Evolutionary conservation across 768 basidiomycete species (phyloP), one percentile per base, ranked within the genome.

Genomic region (Tylopilus felleus): DNA sequence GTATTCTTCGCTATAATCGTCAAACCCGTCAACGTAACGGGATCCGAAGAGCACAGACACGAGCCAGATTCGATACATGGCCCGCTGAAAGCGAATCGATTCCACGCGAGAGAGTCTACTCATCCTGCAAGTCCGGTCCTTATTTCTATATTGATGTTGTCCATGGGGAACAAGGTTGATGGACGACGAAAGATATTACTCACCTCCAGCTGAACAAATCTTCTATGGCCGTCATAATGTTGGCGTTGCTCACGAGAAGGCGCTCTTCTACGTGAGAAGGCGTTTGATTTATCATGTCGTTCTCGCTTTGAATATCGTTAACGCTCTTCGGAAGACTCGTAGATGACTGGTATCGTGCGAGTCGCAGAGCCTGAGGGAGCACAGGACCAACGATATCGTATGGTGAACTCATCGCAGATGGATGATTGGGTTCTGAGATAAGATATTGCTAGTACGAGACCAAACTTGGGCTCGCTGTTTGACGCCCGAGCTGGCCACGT

Each of bases 191-290:
- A 31, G 27, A 55, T 10, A 36, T 41, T 48, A 68, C 75, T 61
- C 19, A 71, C 77, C 73, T 71, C 36, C 64, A 52, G 49, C 76
- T 76, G 53, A 72, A 78, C 12, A 76, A 38, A 28, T 70, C 63
- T 53, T 75, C 74, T 16, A 77, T 41, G 0, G 55, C 50, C 7
- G 47, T 55, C 10, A 71, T 65, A 5, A 62, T 51, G 7, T n/a
- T 46, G 8, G 67, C 68, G 40, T 68, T 63, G 12, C 35, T 14
- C 7, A 56, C 49, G 22, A 77, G 43, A 12, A 53, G 27, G 33
- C 52, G 41, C 47, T 60, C 58, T 51, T 73, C 70, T 49, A 63
- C 45, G 55, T 44, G 19, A 5, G 58, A 60, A 4, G 66, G 64
- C 0, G 54, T 52, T 14, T 61, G 55, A 2, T 59, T 61, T 3